A percentile compares a stretch with the other conserved stretches of the same genome.
These are phyloP conservation scores for Penicillium aurantiogriseum DNA, from an alignment of 2,329 filamentous ascomycete genomes.

Conservation along the genomic window DNA sequence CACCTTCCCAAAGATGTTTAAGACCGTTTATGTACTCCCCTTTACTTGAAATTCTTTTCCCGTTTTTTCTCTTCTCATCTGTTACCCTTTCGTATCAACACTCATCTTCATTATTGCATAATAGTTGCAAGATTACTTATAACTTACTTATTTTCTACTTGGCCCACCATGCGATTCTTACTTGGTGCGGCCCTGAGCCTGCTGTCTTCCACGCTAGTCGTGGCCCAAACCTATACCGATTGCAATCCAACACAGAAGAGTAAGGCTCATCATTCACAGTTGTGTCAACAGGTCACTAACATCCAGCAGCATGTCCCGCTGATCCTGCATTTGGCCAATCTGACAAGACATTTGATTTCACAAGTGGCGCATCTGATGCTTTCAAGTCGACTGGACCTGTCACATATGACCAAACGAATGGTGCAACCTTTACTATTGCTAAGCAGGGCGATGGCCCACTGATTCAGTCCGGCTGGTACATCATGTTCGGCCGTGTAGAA, in stretches of 20 bases:
- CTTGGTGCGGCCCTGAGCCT: constrained; percentile 27
- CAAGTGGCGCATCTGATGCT: constrained; percentile 70
- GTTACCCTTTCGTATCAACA: background rate
- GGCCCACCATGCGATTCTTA: constrained; percentile 34
- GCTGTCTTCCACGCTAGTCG: constrained; percentile 28
- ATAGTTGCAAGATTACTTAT: background rate
- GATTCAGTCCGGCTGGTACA: constrained; percentile 89
- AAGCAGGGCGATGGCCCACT: constrained; percentile 80
- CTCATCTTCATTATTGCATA: constrained; percentile 5
- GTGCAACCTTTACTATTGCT: constrained; percentile 76
- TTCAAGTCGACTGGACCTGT: constrained; percentile 70
- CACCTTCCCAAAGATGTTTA: constrained; percentile 10
- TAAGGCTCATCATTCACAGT: constrained; percentile 21
- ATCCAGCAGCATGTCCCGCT: constrained; percentile 61
- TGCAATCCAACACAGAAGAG: constrained; percentile 45
- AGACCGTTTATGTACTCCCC: constrained; percentile 1
- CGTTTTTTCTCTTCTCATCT: constrained; percentile 3
- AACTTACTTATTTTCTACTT: background rate
- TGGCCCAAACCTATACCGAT: constrained; percentile 45
- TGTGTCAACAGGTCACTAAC: constrained; percentile 2
- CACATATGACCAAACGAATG: constrained; percentile 68
- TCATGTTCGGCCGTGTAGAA: constrained; percentile 96
- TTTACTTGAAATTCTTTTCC: background rate
- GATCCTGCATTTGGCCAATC: constrained; percentile 79
- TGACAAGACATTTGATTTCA: constrained; percentile 77